Base-by-base conservation (phyloP, 352 stramenopile species). In the Pythium phragmitis region DNA sequence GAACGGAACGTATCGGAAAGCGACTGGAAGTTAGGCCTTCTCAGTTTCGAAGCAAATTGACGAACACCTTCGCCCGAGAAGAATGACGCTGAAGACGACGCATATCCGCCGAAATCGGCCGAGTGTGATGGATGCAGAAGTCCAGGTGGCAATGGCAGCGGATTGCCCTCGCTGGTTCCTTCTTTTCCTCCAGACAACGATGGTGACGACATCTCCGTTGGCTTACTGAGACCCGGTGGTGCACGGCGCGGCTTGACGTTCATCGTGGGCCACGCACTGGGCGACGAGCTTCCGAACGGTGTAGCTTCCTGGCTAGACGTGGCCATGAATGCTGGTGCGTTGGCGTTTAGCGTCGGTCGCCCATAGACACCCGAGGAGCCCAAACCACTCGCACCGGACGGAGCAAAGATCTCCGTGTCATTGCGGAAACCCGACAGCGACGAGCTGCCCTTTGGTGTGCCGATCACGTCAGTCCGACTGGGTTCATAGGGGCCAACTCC, bases 151-250 rank as follows among this genome's bases (percentile, higher is more conserved):
- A 50, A 41, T n/a, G 56, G 58, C 14, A 55, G 50, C 23, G 48
- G 14, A 30, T 16, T 30, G 3, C 63, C 52, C 9, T 55, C 42
- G 3, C 39, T 33, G 28, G 8, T 51, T 28, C 7, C 37, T 50
- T 13, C 36, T 8, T 34, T 17, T 33, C 19, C 43, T 17, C 26
- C 28, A 17, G 43, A 36, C 4, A 39, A 36, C 28, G 26, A 37
- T 16, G 48, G 30, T 16, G 57, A 12, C 28, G 49, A 1, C 8
- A 17, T 36, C 1, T 58, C 64, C 1, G 36, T 47, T 1, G 73
- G 63, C 4, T 70, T 67, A 45, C 72, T 70, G 7, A 90, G 51
- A 17, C 81, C 81, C 33, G 81, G 81, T 3, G 79, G 81, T 6
- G 73, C 68, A 39, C 78, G 82, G 50, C 79, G 69, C 0, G 78